phyloP scores from a whole-genome alignment of 148 eudicot genomes.

The Rhododendron henanense region DNA sequence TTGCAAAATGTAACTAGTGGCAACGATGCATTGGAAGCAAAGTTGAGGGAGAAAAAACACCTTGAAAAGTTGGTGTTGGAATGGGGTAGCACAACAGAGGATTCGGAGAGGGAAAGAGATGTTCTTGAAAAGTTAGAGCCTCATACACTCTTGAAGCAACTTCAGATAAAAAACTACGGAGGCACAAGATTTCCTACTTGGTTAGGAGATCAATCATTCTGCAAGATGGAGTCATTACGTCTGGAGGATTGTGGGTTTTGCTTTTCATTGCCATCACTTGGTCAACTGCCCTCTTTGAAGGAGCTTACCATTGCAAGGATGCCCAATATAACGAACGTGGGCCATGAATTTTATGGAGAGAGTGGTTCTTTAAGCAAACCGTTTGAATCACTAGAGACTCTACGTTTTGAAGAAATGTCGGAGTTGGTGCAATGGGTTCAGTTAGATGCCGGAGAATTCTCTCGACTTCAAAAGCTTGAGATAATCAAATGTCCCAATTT shows the following conservation, averaged over 20 bases:
- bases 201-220: neutral
- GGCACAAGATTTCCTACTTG: neutral
- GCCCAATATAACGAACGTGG: neutral
- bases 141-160: neutral
- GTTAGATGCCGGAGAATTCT: neutral
- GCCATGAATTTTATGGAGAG: neutral
- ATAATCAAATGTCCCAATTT: neutral
- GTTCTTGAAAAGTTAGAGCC: neutral
- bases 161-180: neutral
- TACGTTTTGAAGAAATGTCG: neutral
- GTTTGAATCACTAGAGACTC: neutral
- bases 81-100: neutral
- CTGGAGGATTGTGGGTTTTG: neutral
- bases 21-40: neutral
- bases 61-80: neutral
- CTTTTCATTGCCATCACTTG: neutral
- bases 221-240: neutral
- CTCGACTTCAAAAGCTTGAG: neutral
- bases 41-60: neutral
- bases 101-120: neutral
- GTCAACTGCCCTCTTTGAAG: neutral
- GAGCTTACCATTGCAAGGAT: neutral
- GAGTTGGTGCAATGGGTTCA: neutral
- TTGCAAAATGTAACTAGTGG: neutral
- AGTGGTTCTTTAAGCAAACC: neutral